phyloP scores from a whole-genome alignment of 1,139 yeast genomes.

The Taphrina communis region DNA sequence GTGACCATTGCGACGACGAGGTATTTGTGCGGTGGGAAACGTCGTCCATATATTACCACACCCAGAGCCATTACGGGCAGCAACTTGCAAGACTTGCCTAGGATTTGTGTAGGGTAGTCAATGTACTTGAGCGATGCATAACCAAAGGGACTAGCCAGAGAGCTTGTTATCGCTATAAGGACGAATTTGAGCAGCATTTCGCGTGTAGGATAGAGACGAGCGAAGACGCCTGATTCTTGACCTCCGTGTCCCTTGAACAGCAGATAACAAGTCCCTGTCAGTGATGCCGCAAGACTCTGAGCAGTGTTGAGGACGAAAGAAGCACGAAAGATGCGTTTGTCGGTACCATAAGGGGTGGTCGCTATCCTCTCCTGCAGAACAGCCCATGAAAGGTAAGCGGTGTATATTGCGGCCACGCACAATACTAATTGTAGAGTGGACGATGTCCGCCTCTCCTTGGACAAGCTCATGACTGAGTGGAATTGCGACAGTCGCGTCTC shows the following conservation, averaged over 20 bases:
- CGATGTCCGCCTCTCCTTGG: slow-evolving; percentile 6
- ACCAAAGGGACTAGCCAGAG: slow-evolving; percentile 81
- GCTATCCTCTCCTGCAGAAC: slow-evolving; percentile 86
- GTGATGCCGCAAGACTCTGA: slow-evolving; percentile 74
- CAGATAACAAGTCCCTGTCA: slow-evolving; percentile 70
- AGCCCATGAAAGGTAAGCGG: slow-evolving; percentile 63
- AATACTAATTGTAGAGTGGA: slow-evolving; percentile 24
- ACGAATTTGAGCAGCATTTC: slow-evolving; percentile 57
- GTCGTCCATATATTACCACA: slow-evolving; percentile 69
- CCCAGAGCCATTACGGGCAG: slow-evolving; percentile 91
- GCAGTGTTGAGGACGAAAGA: slow-evolving; percentile 75
- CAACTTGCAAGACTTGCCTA: slow-evolving; percentile 91
- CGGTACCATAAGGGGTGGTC: slow-evolving; percentile 74
- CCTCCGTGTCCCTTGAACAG: slow-evolving; percentile 48
- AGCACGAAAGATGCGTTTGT: slow-evolving; percentile 65
- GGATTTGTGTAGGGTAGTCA: slow-evolving; percentile 79
- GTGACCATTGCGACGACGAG: slow-evolving; percentile 78
- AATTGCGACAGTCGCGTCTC: too few species aligned
- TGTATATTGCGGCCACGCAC: slow-evolving; percentile 32
- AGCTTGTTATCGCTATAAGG: slow-evolving; percentile 75
- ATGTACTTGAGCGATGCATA: slow-evolving; percentile 78
- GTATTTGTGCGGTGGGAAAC: slow-evolving; percentile 77
- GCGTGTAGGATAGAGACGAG: slow-evolving; percentile 49
- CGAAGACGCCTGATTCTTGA: slow-evolving; percentile 47
- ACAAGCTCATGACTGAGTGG: not conserved